Base-by-base conservation (phyloP, 2,329 filamentous ascomycete genomes). In the Pseudogymnoascus sp. region DNA sequence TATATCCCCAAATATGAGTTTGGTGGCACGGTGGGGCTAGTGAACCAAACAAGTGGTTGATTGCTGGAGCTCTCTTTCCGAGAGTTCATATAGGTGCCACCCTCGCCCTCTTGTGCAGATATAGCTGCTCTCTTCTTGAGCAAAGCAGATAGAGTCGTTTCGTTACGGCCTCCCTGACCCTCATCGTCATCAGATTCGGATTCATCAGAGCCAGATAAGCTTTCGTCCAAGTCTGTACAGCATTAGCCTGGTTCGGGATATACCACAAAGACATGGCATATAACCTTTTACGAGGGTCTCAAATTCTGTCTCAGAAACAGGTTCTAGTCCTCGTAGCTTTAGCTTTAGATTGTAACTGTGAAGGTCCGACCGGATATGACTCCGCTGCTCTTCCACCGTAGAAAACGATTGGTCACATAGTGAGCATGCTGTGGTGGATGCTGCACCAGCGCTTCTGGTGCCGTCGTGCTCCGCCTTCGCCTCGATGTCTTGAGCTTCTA, bases 331-430 rank as follows among this genome's bases (percentile, higher is more conserved):
- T 56, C 91, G 86, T 63, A 96, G 78, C 78, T 91, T 96, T 73
- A 93, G 90, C 76, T 96, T 97, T 66, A 97, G 78, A 73, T 99
- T 99, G 78, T 97, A 99, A 67, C 89, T 84, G 75, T 99, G 95
- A 59, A 96, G 81, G 72, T 99, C 95, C 8, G 93, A 96, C 70
- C 90, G 89, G 64, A 91, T 86, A 76, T 99, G 95, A 64, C 85
- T 83, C 66, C 91, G 85, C 73, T 97, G 93, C 66, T 97, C 93
- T 65, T 86, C 81, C 6, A 96, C 82, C 8, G 82, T 88, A 34
- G 81, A 72, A 70, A 96, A 96, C 4, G 82, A 79, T 38, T 92
- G 81, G 40, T 82, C 80, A 76, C 95, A 99, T 4, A 97, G 81
- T 0, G 88, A 86, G 74, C 95, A 99, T 12, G 91, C 84, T 64